Evolutionary conservation across 164 flowering plant genomes (phyloP), one percentile per base, ranked within the genome.

Genomic region (Chimonanthus salicifolius): DNA sequence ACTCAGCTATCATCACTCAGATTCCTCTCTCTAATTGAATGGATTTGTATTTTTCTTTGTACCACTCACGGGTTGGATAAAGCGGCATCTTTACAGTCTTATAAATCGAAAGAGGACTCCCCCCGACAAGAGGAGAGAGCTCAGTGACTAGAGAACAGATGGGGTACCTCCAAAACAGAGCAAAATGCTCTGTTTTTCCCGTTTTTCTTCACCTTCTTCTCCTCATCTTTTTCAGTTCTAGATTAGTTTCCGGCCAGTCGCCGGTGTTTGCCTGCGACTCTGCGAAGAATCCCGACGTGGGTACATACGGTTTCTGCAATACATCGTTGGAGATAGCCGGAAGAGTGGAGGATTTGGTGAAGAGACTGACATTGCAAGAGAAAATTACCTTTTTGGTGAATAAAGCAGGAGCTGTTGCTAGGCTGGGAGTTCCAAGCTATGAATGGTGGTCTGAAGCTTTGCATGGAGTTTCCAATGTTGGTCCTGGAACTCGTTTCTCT

Each of bases 371-470:
- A 76, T 80, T 96, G 89, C 83, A 85, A 62, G 98, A 96, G 89
- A 96, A 94, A 68, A 84, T 96, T 47, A 71, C 70, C 60, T 85
- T 82, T 70, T 66, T 92, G 81, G 94, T 86, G 77, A 76, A 86
- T 71, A 76, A 68, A 10, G 89, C 95, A 3, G 86, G 78, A 11
- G 78, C 78, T 60, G 93, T 91, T 54, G 71, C 75, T 65, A 74
- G 99, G 71, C 95, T 94, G 45, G 98, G 99, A 11, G 90, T 96
- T 15, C 97, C 99, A 0, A 78, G 78, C 21, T 96, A 96, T 72
- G 89, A 92, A 71, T 96, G 99, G 99, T 96, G 99, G 99, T 96
- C 99, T n/a, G 99, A 96, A 83, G 98, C 97, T 65, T 76, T 96
- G 64, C 99, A 96, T 79, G 98, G 99, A 0, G 98, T 96, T 2